Base-by-base conservation (phyloP, 371 early-diverging fungal species). In the Mortierella sp. region DNA sequence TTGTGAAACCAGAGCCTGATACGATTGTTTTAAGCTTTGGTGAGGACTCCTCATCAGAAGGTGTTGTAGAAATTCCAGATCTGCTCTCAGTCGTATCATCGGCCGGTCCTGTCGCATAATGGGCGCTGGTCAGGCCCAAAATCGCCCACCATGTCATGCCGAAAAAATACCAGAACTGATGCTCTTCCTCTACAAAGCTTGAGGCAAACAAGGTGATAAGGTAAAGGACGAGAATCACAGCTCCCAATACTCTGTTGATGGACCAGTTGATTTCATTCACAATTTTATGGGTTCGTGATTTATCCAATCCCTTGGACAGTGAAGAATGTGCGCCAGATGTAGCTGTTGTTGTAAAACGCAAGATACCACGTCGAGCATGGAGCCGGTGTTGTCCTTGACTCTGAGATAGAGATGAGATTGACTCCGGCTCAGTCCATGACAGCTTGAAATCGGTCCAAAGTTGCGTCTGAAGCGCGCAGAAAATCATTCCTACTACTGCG, bases 181-280 rank as follows among this genome's bases (percentile, higher is more conserved):
- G 92, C 69, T 94, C 94, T 60, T 94, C 92, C 72, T 94, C 94
- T 1, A 94, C 86, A 75, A 89, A 89, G 56, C 93, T 93, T 53
- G 91, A 92, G 1, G 94, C 87, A 79, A 88, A 88, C 70, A 90
- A 70, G 4, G 90, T 87, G 12, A 85, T 30, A n/a, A 85, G 59
- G 57, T 91, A 92, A 12, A 83, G 74, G 9, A 68, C 48, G 29
- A 86, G 21, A 18, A 83, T 73, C 50, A 83, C 57, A 1, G 66
- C 62, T 0, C 83, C 70, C 55, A 89, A 81, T 12, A 57, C 45
- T 1, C 76, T 57, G 21, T 74, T 74, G 5, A 52, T 18, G 7
- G n/a, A 56, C 79, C 79, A 79, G 37, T 69, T 70, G 60, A 79
- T 57, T 3, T 79, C 73, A 56, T 64, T 79, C 64, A n/a, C 61